phyloP scores from a whole-genome alignment of 495 filamentous ascomycete species.

The Glarea lozoyensis region DNA sequence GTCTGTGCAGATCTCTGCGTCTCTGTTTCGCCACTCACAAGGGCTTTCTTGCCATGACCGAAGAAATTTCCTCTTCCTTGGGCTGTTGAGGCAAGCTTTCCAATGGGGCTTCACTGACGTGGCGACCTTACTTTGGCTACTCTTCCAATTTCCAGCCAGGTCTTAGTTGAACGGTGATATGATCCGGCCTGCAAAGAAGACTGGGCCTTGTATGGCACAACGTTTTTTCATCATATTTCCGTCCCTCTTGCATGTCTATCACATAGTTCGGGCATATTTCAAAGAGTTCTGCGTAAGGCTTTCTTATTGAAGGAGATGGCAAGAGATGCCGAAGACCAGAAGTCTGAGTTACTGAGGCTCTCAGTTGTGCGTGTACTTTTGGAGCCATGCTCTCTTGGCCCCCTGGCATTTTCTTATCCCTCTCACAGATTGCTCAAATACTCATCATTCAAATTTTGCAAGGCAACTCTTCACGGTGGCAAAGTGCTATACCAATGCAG shows the following conservation, averaged over 20 bases:
- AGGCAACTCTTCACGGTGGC: constrained; percentile 10
- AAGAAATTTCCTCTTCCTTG: constrained; percentile 6
- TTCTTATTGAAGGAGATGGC: no score
- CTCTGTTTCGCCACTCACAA: constrained; percentile 12
- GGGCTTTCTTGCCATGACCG: background rate
- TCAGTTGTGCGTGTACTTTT: background rate
- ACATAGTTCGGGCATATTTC: no score
- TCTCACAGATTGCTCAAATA: constrained; percentile 8
- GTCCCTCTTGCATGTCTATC: constrained; percentile 18
- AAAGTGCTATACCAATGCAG: constrained; percentile 10
- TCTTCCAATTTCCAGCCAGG: constrained; percentile 5
- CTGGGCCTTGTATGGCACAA: constrained; percentile 6
- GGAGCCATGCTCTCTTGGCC: background rate
- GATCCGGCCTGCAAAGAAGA: constrained; percentile 14
- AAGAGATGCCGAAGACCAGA: no score
- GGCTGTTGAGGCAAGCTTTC: constrained; percentile 13
- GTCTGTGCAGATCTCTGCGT: constrained; percentile 17
- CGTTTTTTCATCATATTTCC: constrained; percentile 11
- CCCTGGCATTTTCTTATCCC: constrained; percentile 3
- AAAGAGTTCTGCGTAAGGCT: no score
- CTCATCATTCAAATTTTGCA: background rate
- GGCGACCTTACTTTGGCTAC: constrained; percentile 20
- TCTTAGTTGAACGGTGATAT: constrained; percentile 9
- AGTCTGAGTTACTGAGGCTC: no score
- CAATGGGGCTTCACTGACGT: constrained; percentile 18